Evolutionary conservation across 2,329 filamentous ascomycete genomes (phyloP).

Genomic region (Rasamsonia emersonii): DNA sequence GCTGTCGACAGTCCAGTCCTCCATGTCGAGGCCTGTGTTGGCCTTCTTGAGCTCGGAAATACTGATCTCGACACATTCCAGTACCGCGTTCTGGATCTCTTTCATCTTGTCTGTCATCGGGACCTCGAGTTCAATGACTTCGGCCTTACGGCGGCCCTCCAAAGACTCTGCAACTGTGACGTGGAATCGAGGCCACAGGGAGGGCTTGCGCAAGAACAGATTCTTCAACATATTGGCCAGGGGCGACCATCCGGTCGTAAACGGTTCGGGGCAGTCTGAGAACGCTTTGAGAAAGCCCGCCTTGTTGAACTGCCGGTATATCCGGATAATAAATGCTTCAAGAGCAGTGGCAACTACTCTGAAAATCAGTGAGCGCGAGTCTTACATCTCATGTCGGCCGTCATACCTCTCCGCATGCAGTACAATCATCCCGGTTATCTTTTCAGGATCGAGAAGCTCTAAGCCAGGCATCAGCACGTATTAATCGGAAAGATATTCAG

Average conservation of each 20-base stretch:
- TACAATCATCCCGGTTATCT: conserved; percentile 76
- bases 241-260: conserved; percentile 79
- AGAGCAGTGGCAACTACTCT: conserved; percentile 75
- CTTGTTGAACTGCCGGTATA: conserved; percentile 93
- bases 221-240: conserved; percentile 86
- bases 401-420: conserved; percentile 68
- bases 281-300: conserved; percentile 91
- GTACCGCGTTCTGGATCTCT: conserved; percentile 84
- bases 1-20: conserved; percentile 93
- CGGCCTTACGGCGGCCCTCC: conserved; percentile 84
- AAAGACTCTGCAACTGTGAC: conserved; percentile 80
- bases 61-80: conserved; percentile 93
- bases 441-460: conserved; percentile 66
- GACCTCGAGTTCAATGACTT: conserved; percentile 94
- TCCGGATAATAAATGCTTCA: conserved; percentile 89
- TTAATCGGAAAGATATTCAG: conserved; percentile 43
- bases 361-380: conserved; percentile 7
- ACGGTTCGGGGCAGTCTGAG: conserved; percentile 85
- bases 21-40: conserved; percentile 85
- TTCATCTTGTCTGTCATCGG: conserved; percentile 93
- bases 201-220: conserved; percentile 78
- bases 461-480: too few relatives aligned
- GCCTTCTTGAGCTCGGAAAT: conserved; percentile 89
- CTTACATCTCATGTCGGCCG: not conserved
- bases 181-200: conserved; percentile 90